Conservation (phyloP, 2,329 filamentous ascomycete genomes). For the Ustulina deusta region DNA sequence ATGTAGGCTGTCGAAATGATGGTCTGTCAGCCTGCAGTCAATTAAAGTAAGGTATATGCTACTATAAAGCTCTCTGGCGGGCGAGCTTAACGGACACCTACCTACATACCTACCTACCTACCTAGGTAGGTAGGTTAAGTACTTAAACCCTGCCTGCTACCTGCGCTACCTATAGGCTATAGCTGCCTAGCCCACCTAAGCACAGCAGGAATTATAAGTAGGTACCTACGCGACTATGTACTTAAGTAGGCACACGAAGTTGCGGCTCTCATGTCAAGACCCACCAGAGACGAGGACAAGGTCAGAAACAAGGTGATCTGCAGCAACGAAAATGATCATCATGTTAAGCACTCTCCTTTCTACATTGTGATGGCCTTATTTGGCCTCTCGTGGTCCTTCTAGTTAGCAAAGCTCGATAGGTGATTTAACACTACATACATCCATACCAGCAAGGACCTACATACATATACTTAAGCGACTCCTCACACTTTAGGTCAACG, state of each 20-base stretch:
- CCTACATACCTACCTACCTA: neutral
- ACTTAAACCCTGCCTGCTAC: too few relatives aligned
- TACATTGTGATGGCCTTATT: constrained; percentile 30
- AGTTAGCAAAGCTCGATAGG: constrained; percentile 1
- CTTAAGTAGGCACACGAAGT: constrained; percentile 3
- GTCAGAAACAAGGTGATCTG: constrained; percentile 16
- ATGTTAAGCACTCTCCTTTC: neutral
- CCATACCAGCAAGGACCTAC: too few relatives aligned
- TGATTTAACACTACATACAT: too few relatives aligned
- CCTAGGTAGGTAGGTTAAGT: neutral
- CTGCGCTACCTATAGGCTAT: neutral
- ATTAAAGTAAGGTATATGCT: neutral
- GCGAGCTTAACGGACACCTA: neutral
- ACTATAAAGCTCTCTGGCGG: neutral
- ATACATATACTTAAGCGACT: neutral
- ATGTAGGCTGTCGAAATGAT: neutral
- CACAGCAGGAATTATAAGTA: too few relatives aligned
- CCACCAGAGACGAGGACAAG: constrained; percentile 10
- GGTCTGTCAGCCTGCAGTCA: neutral
- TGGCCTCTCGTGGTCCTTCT: neutral
- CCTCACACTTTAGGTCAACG: constrained; percentile 15
- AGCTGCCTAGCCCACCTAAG: neutral
- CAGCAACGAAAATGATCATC: constrained; percentile 13
- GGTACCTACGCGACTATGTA: too few relatives aligned
- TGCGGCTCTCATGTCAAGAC: constrained; percentile 31